Conservation (phyloP, 345 rosid species). For the Gynandropsis gynandra region DNA sequence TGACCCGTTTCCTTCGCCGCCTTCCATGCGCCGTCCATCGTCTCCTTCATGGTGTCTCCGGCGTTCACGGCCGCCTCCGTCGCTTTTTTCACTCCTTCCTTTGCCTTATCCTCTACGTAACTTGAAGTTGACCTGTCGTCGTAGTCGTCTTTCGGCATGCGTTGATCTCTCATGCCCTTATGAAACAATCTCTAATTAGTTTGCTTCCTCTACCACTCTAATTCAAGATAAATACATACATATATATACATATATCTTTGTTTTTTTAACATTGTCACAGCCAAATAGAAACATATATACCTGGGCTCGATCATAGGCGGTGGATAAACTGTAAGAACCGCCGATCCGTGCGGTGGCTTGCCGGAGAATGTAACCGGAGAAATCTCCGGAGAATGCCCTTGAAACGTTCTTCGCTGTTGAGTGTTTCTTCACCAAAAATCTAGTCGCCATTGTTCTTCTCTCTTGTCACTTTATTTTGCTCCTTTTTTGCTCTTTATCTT, state of each 20-base stretch:
- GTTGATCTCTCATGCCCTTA: slow-evolving; percentile 14
- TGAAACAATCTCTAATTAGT: neutral
- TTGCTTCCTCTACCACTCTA: too few species aligned
- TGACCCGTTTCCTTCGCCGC: slow-evolving; percentile 31
- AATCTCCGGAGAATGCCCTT: slow-evolving; percentile 12
- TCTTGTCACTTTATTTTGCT: neutral
- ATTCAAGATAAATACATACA: too few species aligned
- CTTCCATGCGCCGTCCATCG: slow-evolving; percentile 45
- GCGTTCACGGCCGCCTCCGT: slow-evolving; percentile 27
- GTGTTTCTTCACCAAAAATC: slow-evolving; percentile 21
- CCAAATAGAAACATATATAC: too few species aligned
- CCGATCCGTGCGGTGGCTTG: slow-evolving; percentile 12
- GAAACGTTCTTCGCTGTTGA: slow-evolving; percentile 7
- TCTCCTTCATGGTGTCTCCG: slow-evolving; percentile 31
- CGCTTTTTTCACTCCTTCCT: slow-evolving; percentile 39
- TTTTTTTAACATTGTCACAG: too few species aligned
- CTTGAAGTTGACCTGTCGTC: slow-evolving; percentile 17
- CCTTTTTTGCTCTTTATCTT: slow-evolving; percentile 10
- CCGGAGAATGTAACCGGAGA: slow-evolving; percentile 21
- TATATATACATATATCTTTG: neutral
- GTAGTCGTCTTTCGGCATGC: slow-evolving; percentile 11
- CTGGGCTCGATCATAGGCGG: slow-evolving; percentile 18
- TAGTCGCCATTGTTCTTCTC: slow-evolving; percentile 7
- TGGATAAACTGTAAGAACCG: slow-evolving; percentile 23
- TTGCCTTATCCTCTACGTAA: slow-evolving; percentile 33